A percentile compares a stretch with the other conserved stretches of the same genome.
These are phyloP conservation scores for Epithemia pelagica DNA, from an alignment of 108 stramenopile genomes.

Conservation along the genomic window DNA sequence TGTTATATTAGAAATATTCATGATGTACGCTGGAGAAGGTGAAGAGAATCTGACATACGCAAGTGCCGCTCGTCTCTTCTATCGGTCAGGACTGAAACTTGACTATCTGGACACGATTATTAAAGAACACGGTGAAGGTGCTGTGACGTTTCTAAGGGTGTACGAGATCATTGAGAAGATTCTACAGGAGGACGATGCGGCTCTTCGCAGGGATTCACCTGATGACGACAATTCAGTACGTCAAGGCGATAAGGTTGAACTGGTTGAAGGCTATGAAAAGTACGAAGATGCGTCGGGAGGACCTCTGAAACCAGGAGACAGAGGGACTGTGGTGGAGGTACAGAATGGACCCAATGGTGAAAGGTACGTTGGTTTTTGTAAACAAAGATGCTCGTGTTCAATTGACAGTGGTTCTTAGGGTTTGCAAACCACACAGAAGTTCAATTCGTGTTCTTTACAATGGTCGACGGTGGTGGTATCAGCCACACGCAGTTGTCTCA, in stretches of 20 bases:
- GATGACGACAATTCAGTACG: background rate
- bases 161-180: constrained; percentile 14
- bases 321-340: constrained; percentile 37
- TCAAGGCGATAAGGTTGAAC: constrained; percentile 40
- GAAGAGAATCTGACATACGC: constrained; percentile 6
- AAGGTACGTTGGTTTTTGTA: constrained; percentile 10
- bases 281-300: constrained; percentile 38
- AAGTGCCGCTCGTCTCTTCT: constrained; percentile 40
- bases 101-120: constrained; percentile 15
- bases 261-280: constrained; percentile 30
- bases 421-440: constrained; percentile 7
- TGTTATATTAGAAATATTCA: constrained; percentile 25
- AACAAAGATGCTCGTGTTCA: background rate
- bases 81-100: constrained; percentile 36
- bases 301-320: constrained; percentile 27
- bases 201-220: background rate
- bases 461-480: constrained; percentile 45
- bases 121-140: background rate
- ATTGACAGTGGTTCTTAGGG: background rate
- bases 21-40: constrained; percentile 12
- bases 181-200: constrained; percentile 10
- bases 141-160: constrained; percentile 17
- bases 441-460: constrained; percentile 36
- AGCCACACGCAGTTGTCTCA: constrained; percentile 29
- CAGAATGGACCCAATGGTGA: constrained; percentile 25